Conservation (phyloP, 2,329 filamentous ascomycete species). For the Tolypocladium pustulatum region DNA sequence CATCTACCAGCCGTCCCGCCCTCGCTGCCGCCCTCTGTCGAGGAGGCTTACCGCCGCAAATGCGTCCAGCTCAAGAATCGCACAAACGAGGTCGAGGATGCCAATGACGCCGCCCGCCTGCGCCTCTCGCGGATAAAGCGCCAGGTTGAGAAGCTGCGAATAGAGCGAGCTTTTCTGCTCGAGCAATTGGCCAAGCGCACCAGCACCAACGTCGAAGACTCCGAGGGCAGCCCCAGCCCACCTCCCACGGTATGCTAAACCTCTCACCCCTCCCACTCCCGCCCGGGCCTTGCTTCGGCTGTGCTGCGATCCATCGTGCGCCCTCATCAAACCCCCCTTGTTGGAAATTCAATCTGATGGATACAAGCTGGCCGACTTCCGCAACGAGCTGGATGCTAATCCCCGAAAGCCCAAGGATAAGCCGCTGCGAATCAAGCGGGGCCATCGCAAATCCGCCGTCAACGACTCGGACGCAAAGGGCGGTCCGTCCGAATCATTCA, state of each 20-base stretch:
- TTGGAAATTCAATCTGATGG: constrained; percentile 22
- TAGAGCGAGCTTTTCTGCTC: constrained; percentile 68
- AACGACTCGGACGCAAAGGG: constrained; percentile 31
- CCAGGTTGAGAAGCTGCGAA: constrained; percentile 81
- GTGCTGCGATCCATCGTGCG: constrained; percentile 6
- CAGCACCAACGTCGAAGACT: constrained; percentile 65
- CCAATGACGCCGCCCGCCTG: constrained; percentile 74
- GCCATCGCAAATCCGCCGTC: constrained; percentile 51
- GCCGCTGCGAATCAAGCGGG: constrained; percentile 63
- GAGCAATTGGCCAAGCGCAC: constrained; percentile 66
- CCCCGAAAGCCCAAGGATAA: constrained; percentile 61
- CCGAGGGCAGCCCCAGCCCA: constrained; percentile 69
- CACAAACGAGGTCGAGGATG: constrained; percentile 81
- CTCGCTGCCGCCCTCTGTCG: constrained; percentile 73
- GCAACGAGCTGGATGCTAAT: constrained; percentile 24
- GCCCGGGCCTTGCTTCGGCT: constrained; percentile 7
- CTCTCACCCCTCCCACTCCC: not conserved
- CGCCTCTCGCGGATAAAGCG: constrained; percentile 72
- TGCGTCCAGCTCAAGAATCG: constrained; percentile 90
- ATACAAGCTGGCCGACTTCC: constrained; percentile 19
- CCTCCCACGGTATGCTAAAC: constrained; percentile 56
- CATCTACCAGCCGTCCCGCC: constrained; percentile 39
- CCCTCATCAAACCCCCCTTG: constrained; percentile 9
- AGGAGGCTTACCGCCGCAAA: constrained; percentile 92
- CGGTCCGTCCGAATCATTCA: constrained; percentile 29